Evolutionary conservation across 495 filamentous ascomycete genomes (phyloP).

Genomic region (Barbatosphaeria neglecta): DNA sequence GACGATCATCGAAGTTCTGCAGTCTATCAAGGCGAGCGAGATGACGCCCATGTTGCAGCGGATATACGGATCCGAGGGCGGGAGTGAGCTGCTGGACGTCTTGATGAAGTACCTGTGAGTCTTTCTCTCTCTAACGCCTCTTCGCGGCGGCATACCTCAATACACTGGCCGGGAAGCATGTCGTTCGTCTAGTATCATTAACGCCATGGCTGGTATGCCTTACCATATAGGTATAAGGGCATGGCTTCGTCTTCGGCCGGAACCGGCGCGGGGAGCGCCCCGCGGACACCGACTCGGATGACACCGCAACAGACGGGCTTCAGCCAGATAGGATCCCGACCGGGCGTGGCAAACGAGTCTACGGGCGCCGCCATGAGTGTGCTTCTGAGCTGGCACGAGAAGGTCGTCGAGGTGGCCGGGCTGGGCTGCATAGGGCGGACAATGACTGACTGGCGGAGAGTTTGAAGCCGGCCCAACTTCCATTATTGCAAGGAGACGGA

Average conservation of each 20-base stretch:
- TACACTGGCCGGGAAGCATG: too few species aligned
- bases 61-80: slow-evolving; percentile 59
- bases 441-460: slow-evolving; percentile 86
- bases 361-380: slow-evolving; percentile 87
- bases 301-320: slow-evolving; percentile 76
- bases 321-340: slow-evolving; percentile 64
- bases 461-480: too few species aligned
- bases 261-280: slow-evolving; percentile 15
- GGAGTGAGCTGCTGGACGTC: slow-evolving; percentile 59
- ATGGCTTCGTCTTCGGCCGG: slow-evolving; percentile 44
- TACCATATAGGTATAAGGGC: slow-evolving; percentile 56
- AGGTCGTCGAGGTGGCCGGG: slow-evolving; percentile 81
- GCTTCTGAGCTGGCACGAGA: slow-evolving; percentile 90
- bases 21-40: slow-evolving; percentile 80
- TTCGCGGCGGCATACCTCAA: too few species aligned
- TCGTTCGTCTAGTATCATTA: too few species aligned
- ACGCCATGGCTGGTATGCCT: not conserved
- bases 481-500: too few species aligned
- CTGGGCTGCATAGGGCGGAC: slow-evolving; percentile 76
- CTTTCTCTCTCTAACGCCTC: too few species aligned
- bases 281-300: slow-evolving; percentile 35
- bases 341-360: slow-evolving; percentile 53
- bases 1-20: slow-evolving; percentile 75
- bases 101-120: slow-evolving; percentile 68
- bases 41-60: slow-evolving; percentile 75